Evolutionary conservation across 2,329 filamentous ascomycete species (phyloP), one percentile per base, ranked within the genome.

Genomic region (Neofusicoccum parvum): DNA sequence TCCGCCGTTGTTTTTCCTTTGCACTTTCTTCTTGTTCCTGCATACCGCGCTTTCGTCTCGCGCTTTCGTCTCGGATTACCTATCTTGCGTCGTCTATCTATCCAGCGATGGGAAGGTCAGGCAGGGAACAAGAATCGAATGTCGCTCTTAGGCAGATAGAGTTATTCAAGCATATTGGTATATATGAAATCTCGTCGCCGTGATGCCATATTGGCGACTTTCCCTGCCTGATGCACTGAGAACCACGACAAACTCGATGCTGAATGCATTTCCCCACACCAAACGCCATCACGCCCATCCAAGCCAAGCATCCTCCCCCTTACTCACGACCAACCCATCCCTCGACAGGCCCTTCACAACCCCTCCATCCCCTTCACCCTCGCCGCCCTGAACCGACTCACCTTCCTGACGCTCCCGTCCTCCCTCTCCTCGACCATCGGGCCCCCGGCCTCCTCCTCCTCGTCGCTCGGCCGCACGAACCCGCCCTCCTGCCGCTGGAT

Each of bases 401-500:
- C 77, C 71, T 85, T 87, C 76, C 85, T 86, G 58, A 83, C 83
- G 67, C 74, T 74, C 1, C 85, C 86, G 50, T 88, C 87, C 20
- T 86, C 87, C 32, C 86, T 83, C 71, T 93, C 87, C 63, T 89
- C 88, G 50, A 93, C 81, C 1, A 90, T 86, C 62, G 90, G 85
- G 53, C 88, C 86, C 17, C 86, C 81, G 51, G 84, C 85, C 62
- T 86, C 83, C 62, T 86, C 83, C 67, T 92, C 88, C 66, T 91
- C 87, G 70, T 92, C 87, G 65, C 87, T 85, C 2, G 75, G 71
- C 41, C 43, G 56, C 71, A 90, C 80, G 76, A 97, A 96, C 3
- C 93, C 93, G 60, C 93, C 93, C 70, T 95, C 92, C 71, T 95
- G 88, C 70, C 88, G 86, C 70, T 92, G 88, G 63, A 97, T 93